These are phyloP conservation scores for Herpotrichia juniperi DNA, from an alignment of 2,329 filamentous ascomycete genomes.

Conservation along the genomic window DNA sequence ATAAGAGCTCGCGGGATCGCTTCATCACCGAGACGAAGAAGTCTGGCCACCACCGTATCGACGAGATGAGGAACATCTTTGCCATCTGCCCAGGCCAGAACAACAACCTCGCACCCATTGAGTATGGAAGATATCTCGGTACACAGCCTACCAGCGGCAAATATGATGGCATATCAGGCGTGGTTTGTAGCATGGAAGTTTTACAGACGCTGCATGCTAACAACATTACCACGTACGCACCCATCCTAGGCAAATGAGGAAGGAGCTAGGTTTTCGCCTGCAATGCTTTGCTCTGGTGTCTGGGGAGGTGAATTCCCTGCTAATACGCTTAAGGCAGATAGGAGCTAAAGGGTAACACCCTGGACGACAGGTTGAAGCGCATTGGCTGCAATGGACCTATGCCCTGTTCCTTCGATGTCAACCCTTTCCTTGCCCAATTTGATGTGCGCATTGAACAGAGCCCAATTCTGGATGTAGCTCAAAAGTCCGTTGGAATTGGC, in stretches of 20 bases:
- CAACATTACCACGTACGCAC: constrained; percentile 15
- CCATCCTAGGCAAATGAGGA: constrained; percentile 24
- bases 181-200: constrained; percentile 18
- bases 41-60: constrained; percentile 17
- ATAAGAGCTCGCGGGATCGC: constrained; percentile 19
- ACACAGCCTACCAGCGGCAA: constrained; percentile 18
- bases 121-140: constrained; percentile 18
- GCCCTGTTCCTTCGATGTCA: constrained; percentile 35
- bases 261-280: constrained; percentile 16
- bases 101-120: constrained; percentile 19
- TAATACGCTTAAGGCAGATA: constrained; percentile 10
- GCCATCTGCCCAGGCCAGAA: constrained; percentile 18
- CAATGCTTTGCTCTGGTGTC: constrained; percentile 16
- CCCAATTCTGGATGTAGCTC: constrained; percentile 72
- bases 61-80: constrained; percentile 22
- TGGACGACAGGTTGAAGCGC: constrained; percentile 10
- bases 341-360: constrained; percentile 9
- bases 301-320: constrained; percentile 13
- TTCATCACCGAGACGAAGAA: constrained; percentile 16
- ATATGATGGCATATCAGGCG: constrained; percentile 21
- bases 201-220: constrained; percentile 11
- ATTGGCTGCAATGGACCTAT: constrained; percentile 13
- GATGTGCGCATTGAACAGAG: constrained; percentile 84
- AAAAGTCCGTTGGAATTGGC: constrained; percentile 9
- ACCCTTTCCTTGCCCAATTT: constrained; percentile 74